Conservation (phyloP, 2,329 filamentous ascomycete genomes). For the Leptographium lundbergii region DNA sequence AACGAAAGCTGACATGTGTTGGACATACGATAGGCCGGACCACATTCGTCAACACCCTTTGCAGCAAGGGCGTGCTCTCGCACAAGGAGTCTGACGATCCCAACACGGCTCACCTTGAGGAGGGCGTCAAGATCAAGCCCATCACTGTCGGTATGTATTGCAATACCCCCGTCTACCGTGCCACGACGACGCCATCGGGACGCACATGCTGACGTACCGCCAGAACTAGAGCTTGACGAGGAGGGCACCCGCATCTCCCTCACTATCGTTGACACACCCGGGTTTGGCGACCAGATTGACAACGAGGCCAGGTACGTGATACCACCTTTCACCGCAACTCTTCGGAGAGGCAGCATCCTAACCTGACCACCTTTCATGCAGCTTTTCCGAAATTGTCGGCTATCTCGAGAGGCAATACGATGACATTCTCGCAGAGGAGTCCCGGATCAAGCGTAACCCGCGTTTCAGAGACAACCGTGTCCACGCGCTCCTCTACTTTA, state of each 20-base stretch:
- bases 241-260: constrained; percentile 96
- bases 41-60: constrained; percentile 98
- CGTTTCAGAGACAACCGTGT: constrained; percentile 98
- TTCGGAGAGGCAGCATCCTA: neutral
- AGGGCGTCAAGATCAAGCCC: constrained; percentile 97
- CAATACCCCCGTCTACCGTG: neutral
- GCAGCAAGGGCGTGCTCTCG: constrained; percentile 80
- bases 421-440: constrained; percentile 97
- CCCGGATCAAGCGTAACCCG: constrained; percentile 99
- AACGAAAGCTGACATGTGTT: neutral
- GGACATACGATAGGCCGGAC: constrained; percentile 60
- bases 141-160: constrained; percentile 67
- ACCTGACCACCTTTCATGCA: constrained; percentile 24
- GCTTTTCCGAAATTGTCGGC: constrained; percentile 94
- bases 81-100: constrained; percentile 93
- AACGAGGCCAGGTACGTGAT: constrained; percentile 78
- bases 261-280: constrained; percentile 96
- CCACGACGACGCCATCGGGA: neutral
- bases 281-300: constrained; percentile 97
- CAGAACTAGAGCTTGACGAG: constrained; percentile 91
- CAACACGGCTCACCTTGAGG: constrained; percentile 77
- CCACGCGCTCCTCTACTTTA: constrained; percentile 97
- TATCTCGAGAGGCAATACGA: constrained; percentile 99
- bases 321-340: neutral
- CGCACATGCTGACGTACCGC: neutral